Evolutionary conservation across 257 asterid species (phyloP).

Genomic region (Nicotiana undulata): DNA sequence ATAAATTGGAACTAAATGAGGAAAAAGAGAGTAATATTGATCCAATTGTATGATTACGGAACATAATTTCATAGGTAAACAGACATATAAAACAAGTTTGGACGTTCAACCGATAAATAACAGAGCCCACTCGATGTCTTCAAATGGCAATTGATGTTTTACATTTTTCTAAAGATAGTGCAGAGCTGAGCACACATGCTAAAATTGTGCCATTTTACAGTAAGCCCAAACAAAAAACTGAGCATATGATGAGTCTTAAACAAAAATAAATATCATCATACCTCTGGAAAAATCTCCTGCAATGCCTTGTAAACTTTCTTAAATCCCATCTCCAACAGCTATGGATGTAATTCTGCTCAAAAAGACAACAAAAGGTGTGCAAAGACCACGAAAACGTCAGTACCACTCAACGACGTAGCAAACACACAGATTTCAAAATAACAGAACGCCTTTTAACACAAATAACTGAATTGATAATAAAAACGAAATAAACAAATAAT

Average conservation of each 20-base stretch:
- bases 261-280: background rate
- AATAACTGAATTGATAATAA: background rate
- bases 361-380: background rate
- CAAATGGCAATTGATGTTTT: background rate
- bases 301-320: slow-evolving; percentile 21
- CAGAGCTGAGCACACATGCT: background rate
- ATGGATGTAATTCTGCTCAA: slow-evolving; percentile 4
- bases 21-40: background rate
- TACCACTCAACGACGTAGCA: background rate
- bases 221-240: background rate
- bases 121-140: background rate
- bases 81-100: background rate
- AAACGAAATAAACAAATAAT: background rate
- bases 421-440: background rate
- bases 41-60: background rate
- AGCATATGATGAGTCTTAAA: background rate
- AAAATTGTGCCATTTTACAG: background rate
- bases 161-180: background rate
- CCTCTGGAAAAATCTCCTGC: slow-evolving; percentile 39
- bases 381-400: background rate
- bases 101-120: background rate
- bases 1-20: background rate
- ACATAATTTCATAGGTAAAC: background rate
- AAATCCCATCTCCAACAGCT: slow-evolving; percentile 25
- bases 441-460: background rate